phyloP scores from a whole-genome alignment of 1,139 yeast genomes.

The Barnettozyma hawaiiensis region DNA sequence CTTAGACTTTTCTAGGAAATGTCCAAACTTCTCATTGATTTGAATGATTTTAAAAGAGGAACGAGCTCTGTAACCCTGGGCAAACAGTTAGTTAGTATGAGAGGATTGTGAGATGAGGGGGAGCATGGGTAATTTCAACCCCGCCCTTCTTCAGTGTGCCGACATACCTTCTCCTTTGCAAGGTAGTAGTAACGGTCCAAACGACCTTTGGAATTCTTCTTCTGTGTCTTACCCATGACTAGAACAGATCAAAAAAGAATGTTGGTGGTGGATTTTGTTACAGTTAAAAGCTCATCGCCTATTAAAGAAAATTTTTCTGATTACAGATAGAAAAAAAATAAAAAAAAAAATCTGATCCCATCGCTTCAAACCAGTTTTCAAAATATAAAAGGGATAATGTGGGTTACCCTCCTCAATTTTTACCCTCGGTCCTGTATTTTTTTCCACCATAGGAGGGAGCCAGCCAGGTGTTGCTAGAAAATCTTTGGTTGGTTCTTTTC shows the following conservation, averaged over 20 bases:
- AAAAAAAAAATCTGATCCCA: background rate
- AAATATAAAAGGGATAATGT: background rate
- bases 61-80: slow-evolving; percentile 90
- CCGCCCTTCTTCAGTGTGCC: background rate
- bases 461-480: no score
- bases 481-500: no score
- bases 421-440: no score
- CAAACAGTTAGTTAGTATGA: background rate
- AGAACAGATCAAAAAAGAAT: background rate
- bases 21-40: slow-evolving; percentile 94
- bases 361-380: slow-evolving; percentile 6
- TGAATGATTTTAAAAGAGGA: slow-evolving; percentile 94
- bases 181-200: slow-evolving; percentile 92
- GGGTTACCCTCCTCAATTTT: background rate
- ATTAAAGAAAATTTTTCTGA: slow-evolving; percentile 1
- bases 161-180: slow-evolving; percentile 73
- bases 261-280: background rate
- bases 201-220: slow-evolving; percentile 98
- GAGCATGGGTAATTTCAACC: background rate
- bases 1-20: slow-evolving; percentile 90
- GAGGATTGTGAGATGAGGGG: slow-evolving; percentile 1
- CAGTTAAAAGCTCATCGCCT: slow-evolving; percentile 3
- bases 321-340: no score
- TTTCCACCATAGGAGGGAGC: no score
- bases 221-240: slow-evolving; percentile 72